phyloP scores from a whole-genome alignment of 2,329 filamentous ascomycete genomes.

The Stemphylium beticola region DNA sequence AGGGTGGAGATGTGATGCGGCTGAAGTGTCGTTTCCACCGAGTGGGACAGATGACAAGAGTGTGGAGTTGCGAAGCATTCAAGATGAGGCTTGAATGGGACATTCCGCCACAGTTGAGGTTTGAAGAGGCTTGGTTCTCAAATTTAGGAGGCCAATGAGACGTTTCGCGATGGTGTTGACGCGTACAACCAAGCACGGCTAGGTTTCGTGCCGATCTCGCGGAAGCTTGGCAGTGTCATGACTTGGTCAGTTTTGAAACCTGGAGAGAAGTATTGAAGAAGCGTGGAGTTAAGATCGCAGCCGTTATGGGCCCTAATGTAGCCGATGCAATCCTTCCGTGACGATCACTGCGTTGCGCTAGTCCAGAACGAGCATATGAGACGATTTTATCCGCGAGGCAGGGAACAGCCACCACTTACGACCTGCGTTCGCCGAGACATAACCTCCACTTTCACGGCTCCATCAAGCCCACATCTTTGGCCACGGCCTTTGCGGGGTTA shows the following conservation, averaged over 20 bases:
- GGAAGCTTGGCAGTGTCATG: slow-evolving; percentile 20
- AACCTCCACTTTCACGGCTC: background rate
- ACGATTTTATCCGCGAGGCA: slow-evolving; percentile 8
- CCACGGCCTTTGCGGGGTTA: background rate
- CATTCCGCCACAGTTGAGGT: slow-evolving; percentile 40
- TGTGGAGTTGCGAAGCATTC: slow-evolving; percentile 22
- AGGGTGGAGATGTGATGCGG: slow-evolving; percentile 33
- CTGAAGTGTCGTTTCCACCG: slow-evolving; percentile 35
- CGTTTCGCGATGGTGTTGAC: slow-evolving; percentile 20
- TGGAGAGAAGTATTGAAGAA: slow-evolving; percentile 16
- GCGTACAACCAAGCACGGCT: slow-evolving; percentile 40
- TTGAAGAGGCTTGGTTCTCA: slow-evolving; percentile 32
- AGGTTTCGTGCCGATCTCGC: slow-evolving; percentile 24
- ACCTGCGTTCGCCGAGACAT: background rate
- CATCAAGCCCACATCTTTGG: slow-evolving; percentile 1
- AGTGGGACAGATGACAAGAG: slow-evolving; percentile 27
- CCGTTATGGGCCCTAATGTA: slow-evolving; percentile 9
- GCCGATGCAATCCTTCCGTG: slow-evolving; percentile 9
- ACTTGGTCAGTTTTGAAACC: slow-evolving; percentile 32
- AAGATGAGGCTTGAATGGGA: slow-evolving; percentile 29
- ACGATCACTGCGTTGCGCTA: slow-evolving; percentile 14
- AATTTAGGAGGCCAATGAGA: slow-evolving; percentile 37
- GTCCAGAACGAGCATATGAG: slow-evolving; percentile 1
- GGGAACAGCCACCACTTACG: slow-evolving; percentile 3
- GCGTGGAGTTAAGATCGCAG: slow-evolving; percentile 24